Conservation (phyloP, 768 basidiomycete species). For the Tricholoma saponaceum region DNA sequence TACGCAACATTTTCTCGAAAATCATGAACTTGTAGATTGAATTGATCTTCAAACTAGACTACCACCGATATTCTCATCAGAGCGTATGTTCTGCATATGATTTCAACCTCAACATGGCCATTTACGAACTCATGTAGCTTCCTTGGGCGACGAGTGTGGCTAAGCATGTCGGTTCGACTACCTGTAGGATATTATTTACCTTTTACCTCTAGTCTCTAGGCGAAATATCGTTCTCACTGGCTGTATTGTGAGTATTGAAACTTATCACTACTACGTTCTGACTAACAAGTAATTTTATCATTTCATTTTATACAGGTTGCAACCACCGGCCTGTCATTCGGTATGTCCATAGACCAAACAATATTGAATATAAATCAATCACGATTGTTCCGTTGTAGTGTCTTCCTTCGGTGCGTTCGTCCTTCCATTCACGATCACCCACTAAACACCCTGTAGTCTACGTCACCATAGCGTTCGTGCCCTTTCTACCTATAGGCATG, state of each 20-base stretch:
- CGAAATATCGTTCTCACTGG: constrained; percentile 11
- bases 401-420: constrained; percentile 12
- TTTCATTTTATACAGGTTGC: constrained; percentile 2
- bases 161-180: constrained; percentile 11
- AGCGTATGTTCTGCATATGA: constrained; percentile 16
- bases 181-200: neutral
- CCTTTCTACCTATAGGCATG: neutral
- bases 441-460: constrained; percentile 16
- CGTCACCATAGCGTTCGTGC: constrained; percentile 23
- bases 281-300: neutral
- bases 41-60: constrained; percentile 10
- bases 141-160: constrained; percentile 24
- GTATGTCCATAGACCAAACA: constrained; percentile 6
- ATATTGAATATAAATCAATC: neutral
- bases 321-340: constrained; percentile 12
- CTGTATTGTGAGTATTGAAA: constrained; percentile 14
- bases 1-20: constrained; percentile 6
- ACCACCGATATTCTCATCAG: constrained; percentile 24
- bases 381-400: constrained; percentile 2
- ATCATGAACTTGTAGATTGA: neutral
- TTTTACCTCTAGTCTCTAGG: constrained; percentile 13
- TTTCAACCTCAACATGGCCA: no score
- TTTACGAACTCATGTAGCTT: constrained; percentile 10
- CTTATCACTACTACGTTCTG: neutral
- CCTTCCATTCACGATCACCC: neutral